Conservation (phyloP, 176 grass and related monocot genomes). For the Alloteropsis semialata region DNA sequence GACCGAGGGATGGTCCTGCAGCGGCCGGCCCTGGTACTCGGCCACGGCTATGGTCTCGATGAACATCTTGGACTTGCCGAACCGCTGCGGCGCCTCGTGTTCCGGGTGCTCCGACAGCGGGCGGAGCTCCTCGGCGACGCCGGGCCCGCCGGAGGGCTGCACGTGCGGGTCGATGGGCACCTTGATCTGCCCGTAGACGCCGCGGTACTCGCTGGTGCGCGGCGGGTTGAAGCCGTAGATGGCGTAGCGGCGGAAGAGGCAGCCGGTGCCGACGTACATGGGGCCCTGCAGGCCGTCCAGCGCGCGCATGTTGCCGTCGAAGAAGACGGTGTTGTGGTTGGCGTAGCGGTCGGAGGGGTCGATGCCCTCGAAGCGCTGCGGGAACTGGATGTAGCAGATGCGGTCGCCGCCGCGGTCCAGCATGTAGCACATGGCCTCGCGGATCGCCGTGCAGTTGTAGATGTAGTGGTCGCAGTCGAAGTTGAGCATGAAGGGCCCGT, state of each 20-base stretch:
- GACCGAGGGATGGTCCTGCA: slow-evolving; percentile 74
- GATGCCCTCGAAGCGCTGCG: slow-evolving; percentile 89
- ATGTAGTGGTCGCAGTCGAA: slow-evolving; percentile 99
- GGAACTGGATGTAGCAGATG: slow-evolving; percentile 90
- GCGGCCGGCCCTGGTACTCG: slow-evolving; percentile 84
- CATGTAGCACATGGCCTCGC: slow-evolving; percentile 95
- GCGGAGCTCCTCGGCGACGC: slow-evolving; percentile 18
- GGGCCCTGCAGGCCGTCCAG: slow-evolving; percentile 76
- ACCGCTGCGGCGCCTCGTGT: slow-evolving; percentile 49
- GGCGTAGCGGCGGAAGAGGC: slow-evolving; percentile 70
- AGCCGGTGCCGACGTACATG: slow-evolving; percentile 79
- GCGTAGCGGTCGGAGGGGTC: slow-evolving; percentile 91
- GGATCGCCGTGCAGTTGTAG: slow-evolving; percentile 73
- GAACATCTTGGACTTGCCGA: slow-evolving; percentile 74
- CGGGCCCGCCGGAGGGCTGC: not conserved
- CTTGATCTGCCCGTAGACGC: slow-evolving; percentile 33
- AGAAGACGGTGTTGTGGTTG: slow-evolving; percentile 99
- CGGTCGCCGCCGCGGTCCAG: slow-evolving; percentile 86
- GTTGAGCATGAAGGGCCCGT: slow-evolving; percentile 94
- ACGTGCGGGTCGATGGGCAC: slow-evolving; percentile 21
- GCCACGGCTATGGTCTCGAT: slow-evolving; percentile 64
- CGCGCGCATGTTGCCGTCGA: slow-evolving; percentile 78
- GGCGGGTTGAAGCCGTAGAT: slow-evolving; percentile 70
- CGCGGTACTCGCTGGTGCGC: slow-evolving; percentile 49
- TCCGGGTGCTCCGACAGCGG: slow-evolving; percentile 45